phyloP scores from a whole-genome alignment of 306 rosid species.

The Cajanus cajan region DNA sequence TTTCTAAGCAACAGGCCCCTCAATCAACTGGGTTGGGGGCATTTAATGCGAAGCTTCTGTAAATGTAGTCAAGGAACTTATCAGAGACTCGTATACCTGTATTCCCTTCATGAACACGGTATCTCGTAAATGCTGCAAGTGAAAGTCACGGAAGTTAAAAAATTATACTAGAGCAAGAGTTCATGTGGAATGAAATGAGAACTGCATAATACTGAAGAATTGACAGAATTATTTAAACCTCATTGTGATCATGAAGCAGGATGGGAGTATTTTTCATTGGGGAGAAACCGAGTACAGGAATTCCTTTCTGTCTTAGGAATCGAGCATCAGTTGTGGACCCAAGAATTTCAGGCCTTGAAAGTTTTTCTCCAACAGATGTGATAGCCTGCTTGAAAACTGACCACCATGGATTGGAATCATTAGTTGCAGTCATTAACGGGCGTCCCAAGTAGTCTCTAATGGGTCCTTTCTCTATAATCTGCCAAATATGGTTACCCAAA shows the following conservation, averaged over 20 bases:
- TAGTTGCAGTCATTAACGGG: conserved; percentile 59
- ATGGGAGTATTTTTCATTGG: conserved; percentile 88
- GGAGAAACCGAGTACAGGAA: conserved; percentile 89
- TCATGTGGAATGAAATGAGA: not conserved
- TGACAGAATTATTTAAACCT: conserved; percentile 46
- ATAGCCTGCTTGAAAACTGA: conserved; percentile 68
- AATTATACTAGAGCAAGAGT: not conserved
- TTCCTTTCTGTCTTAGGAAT: conserved; percentile 64
- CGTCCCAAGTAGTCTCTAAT: conserved; percentile 62
- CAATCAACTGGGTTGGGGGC: not conserved
- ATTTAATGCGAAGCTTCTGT: conserved; percentile 38
- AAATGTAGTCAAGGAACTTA: conserved; percentile 76
- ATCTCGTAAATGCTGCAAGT: conserved; percentile 72
- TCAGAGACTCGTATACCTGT: conserved; percentile 76
- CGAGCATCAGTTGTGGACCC: conserved; percentile 82
- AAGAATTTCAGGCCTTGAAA: conserved; percentile 80
- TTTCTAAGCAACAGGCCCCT: not conserved
- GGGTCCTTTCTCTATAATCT: conserved; percentile 71
- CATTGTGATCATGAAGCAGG: conserved; percentile 93
- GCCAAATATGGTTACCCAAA: conserved; percentile 36
- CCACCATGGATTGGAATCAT: conserved; percentile 97
- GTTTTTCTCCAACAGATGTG: conserved; percentile 70
- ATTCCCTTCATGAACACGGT: conserved; percentile 73
- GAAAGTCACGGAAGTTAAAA: not conserved
- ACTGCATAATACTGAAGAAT: not conserved